These are phyloP conservation scores for Globisporangium recalcitrans DNA, from an alignment of 352 stramenopile species.

Conservation along the genomic window DNA sequence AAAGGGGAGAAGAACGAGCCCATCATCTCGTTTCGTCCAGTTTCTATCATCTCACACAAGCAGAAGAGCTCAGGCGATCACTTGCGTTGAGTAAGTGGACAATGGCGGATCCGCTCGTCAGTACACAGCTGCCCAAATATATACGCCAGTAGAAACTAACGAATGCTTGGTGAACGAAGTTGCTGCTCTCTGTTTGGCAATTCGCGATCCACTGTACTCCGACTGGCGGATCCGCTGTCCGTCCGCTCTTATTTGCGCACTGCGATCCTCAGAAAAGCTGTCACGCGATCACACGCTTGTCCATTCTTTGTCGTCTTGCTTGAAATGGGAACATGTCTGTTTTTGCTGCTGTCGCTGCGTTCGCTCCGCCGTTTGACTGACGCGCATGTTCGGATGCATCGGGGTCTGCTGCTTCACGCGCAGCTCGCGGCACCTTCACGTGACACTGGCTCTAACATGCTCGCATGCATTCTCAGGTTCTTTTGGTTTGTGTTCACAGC, in stretches of 20 bases:
- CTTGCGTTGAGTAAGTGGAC: neutral
- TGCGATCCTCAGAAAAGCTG: neutral
- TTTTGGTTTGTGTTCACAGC: neutral
- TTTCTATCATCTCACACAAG: neutral
- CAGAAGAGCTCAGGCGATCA: conserved; percentile 1
- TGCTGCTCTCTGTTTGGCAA: neutral
- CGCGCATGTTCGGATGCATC: neutral
- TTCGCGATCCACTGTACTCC: neutral
- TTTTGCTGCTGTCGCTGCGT: neutral
- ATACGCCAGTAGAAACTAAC: neutral
- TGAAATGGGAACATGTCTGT: neutral
- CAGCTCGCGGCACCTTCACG: neutral
- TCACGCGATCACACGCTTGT: conserved; percentile 1
- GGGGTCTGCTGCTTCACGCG: neutral
- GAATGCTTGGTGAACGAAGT: neutral
- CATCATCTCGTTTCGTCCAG: neutral
- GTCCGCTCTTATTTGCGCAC: too few species aligned
- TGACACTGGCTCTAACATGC: neutral
- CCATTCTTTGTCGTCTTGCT: too few species aligned
- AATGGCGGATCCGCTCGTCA: neutral
- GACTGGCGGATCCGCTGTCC: neutral
- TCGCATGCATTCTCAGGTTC: neutral
- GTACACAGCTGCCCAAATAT: neutral
- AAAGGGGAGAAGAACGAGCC: neutral
- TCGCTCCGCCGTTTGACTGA: neutral